A percentile compares a stretch with the other conserved stretches of the same genome.
Evolutionary conservation across 345 rosid species (phyloP).

Genomic region (Zanthoxylum bungeanum): DNA sequence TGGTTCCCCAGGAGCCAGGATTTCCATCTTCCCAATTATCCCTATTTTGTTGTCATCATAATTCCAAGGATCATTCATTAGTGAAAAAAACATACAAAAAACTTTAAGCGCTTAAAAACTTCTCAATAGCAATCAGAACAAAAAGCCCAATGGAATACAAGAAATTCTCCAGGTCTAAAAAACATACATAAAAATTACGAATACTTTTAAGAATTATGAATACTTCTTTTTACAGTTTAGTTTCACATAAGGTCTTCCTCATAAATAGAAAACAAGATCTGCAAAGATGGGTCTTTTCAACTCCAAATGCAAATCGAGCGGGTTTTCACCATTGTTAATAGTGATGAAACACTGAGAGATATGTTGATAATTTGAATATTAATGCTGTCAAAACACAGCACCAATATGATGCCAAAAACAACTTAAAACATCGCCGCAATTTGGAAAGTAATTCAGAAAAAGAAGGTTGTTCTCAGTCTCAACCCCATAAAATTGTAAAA

Average conservation of each 20-base stretch:
- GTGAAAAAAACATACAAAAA: background rate
- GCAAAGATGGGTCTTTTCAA: background rate
- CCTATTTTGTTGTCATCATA: conserved; percentile 34
- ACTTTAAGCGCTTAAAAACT: background rate
- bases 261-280: background rate
- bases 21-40: conserved; percentile 97
- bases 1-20: conserved; percentile 87
- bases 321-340: background rate
- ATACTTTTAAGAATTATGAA: background rate
- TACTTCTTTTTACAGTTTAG: background rate
- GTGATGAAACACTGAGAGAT: background rate
- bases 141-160: background rate
- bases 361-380: background rate
- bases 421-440: background rate
- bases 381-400: background rate
- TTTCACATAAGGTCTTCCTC: background rate
- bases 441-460: background rate
- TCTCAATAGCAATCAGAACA: background rate
- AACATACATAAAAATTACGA: background rate
- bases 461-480: background rate
- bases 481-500: background rate
- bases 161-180: background rate
- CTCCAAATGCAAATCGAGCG: background rate
- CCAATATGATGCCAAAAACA: background rate
- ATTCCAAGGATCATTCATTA: conserved; percentile 3